These are phyloP conservation scores for Apium graveolens DNA, from an alignment of 129 eudicot genomes.

Conservation along the genomic window DNA sequence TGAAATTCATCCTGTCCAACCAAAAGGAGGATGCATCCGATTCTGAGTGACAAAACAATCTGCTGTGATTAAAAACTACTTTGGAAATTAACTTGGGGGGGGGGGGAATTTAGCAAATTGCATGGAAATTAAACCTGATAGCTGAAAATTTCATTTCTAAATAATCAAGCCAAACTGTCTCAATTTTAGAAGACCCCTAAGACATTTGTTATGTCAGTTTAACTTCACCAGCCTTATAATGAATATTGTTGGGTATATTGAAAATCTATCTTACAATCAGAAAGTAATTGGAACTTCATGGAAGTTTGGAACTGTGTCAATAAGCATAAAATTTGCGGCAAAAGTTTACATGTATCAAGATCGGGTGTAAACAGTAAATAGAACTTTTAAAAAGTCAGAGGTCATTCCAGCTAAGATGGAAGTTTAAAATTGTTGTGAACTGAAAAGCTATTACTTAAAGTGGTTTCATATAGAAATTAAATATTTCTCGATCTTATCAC, in stretches of 20 bases:
- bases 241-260: background rate
- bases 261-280: background rate
- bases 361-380: background rate
- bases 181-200: background rate
- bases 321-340: background rate
- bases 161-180: background rate
- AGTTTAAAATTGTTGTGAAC: background rate
- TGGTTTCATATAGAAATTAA: background rate
- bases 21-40: conserved; percentile 81
- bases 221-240: background rate
- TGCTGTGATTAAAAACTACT: too few species aligned
- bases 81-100: background rate
- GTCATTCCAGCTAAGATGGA: background rate
- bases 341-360: background rate
- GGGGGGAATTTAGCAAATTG: background rate
- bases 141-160: background rate
- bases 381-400: background rate
- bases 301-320: background rate
- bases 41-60: conserved; percentile 35
- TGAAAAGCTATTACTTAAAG: background rate
- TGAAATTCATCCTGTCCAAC: conserved; percentile 85
- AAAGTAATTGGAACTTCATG: background rate
- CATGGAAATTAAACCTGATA: background rate
- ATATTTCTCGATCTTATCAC: background rate
- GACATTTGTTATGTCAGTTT: background rate